Conservation (phyloP, 2,329 filamentous ascomycete genomes). For the Bipolaris cookei region DNA sequence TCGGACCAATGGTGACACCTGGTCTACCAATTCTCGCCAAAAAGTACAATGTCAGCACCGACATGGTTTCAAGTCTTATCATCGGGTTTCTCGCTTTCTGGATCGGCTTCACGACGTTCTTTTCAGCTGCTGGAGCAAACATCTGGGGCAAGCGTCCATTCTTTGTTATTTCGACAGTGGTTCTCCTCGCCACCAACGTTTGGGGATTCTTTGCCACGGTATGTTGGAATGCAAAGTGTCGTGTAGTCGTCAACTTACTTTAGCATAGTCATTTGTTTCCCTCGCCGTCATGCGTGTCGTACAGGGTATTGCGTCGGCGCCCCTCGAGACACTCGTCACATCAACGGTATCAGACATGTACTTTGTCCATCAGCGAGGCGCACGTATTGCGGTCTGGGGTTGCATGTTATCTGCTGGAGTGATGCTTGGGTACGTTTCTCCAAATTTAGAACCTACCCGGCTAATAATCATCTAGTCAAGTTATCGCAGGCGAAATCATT, state of each 20-base stretch:
- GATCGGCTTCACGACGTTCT: constrained; percentile 52
- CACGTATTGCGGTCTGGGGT: constrained; percentile 77
- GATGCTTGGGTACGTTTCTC: constrained; percentile 47
- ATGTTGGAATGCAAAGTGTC: neutral
- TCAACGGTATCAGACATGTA: constrained; percentile 89
- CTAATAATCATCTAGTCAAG: constrained; percentile 43
- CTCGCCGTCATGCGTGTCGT: constrained; percentile 68
- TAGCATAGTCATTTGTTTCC: constrained; percentile 44
- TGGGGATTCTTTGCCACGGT: constrained; percentile 51
- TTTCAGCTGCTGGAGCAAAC: constrained; percentile 51
- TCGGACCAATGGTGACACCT: constrained; percentile 53
- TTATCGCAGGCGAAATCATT: constrained; percentile 53
- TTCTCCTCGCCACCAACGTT: constrained; percentile 47
- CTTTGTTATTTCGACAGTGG: constrained; percentile 47
- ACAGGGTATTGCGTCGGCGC: constrained; percentile 84
- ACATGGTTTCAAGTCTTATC: constrained; percentile 49
- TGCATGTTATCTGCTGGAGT: constrained; percentile 47
- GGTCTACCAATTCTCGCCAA: constrained; percentile 45
- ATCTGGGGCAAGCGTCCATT: constrained; percentile 49
- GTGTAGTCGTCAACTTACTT: neutral
- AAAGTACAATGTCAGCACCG: constrained; percentile 48
- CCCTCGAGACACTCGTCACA: constrained; percentile 89
- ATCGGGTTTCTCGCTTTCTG: constrained; percentile 49
- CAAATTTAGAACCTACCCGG: constrained; percentile 25
- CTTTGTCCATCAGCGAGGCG: constrained; percentile 84